Conservation (phyloP, 2,329 filamentous ascomycete species). For the Harringtonia aguacate region DNA sequence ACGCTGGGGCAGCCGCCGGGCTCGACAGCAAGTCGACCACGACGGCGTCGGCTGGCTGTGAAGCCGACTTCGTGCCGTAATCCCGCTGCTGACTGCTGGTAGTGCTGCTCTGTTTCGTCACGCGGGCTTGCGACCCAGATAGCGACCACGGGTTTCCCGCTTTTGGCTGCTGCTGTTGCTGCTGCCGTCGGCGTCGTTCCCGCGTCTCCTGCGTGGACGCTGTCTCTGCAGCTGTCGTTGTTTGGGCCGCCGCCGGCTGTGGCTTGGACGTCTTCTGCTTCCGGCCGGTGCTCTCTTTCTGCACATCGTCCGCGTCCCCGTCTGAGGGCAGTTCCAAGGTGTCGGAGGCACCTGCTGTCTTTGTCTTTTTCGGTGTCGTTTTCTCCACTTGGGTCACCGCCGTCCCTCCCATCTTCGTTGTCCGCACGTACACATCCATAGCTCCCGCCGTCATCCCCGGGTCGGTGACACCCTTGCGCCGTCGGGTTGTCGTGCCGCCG, state of each 20-base stretch:
- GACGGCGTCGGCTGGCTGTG: not conserved
- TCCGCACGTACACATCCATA: slow-evolving; percentile 26
- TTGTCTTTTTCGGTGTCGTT: not conserved
- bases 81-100: not conserved
- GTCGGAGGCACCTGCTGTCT: not conserved
- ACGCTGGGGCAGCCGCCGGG: not conserved
- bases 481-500: not conserved
- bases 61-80: not conserved
- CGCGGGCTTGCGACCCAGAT: slow-evolving; percentile 1
- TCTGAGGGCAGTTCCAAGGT: not conserved
- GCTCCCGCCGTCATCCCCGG: slow-evolving; percentile 17
- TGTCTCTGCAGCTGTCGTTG: not conserved
- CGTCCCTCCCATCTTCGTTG: slow-evolving; percentile 25
- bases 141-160: slow-evolving; percentile 6
- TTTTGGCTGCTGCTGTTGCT: not conserved
- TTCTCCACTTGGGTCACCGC: no score
- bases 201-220: no score
- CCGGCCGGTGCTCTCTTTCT: no score
- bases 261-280: not conserved
- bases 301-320: not conserved
- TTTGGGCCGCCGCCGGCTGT: not conserved
- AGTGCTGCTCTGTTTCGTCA: slow-evolving; percentile 1
- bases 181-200: not conserved
- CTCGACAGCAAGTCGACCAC: slow-evolving; percentile 5
- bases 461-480: not conserved